Evolutionary conservation across 176 grass and related monocot species (phyloP), one percentile per base, ranked within the genome.

Genomic region (Carex kokanica): DNA sequence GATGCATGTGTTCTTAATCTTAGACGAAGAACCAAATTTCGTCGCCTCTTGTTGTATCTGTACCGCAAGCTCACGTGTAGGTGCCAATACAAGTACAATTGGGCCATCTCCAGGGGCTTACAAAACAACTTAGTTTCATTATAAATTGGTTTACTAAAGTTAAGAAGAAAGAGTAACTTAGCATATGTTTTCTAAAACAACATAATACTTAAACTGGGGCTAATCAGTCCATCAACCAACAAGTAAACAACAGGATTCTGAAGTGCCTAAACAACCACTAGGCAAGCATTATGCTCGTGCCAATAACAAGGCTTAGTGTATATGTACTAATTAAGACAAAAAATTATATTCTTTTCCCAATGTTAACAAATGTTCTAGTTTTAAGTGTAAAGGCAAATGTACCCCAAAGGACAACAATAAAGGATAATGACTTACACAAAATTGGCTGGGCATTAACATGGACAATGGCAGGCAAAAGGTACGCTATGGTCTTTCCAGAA

Each of bases 371-470:
- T 49, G 24, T 78, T 13, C 24, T 25, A 16, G 6, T 14, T 74
- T 21, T 54, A 29, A 52, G 23, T 29, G 10, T 54, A 16, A 77
- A 9, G 43, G 12, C 16, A 77, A 16, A 16, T 55, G 72, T 52
- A 32, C 73, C 43, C 17, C 5, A 56, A 18, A 77, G 38, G 41
- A 74, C 27, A 66, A 74, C 27, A 66, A 36, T 9, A 66, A 66
- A 15, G 17, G 36, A 20, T 3, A 57, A 65, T 72, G 17, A 65
- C 70, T 40, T 18, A 93, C 96, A 89, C 87, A 98, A 92, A 88
- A 95, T 91, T 77, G 96, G 93, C 24, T 98, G 93, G 74, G 96
- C 93, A 88, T 98, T 95, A 65, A 98, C 96, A 87, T 98, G 93
- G 86, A 98, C 86, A 73, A 98, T 93, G 29, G 96, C 88, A 88